These are phyloP conservation scores for Lachancea thermotolerans DNA, from an alignment of 805 yeast genomes.

Conservation along the genomic window DNA sequence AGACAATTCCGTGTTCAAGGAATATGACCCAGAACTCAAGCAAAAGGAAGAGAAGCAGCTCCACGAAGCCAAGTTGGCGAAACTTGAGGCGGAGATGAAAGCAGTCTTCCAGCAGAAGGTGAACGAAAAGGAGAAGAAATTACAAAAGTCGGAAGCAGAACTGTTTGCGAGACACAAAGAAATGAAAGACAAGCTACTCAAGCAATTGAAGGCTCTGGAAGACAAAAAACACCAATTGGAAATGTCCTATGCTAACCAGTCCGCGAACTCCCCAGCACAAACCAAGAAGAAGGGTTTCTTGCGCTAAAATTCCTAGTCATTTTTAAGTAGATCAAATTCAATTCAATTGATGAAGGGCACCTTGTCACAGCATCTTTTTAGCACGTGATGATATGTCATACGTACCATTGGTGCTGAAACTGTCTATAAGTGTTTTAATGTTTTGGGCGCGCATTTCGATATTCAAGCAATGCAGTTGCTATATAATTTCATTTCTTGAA, in stretches of 20 bases:
- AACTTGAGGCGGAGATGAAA: slow-evolving; percentile 96
- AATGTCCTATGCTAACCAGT: slow-evolving; percentile 29
- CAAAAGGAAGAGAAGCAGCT: slow-evolving; percentile 90
- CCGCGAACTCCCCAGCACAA: slow-evolving; percentile 44
- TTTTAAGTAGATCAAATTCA: too few species aligned
- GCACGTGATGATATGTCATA: too few species aligned
- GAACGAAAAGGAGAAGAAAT: slow-evolving; percentile 90
- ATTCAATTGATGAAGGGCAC: too few species aligned
- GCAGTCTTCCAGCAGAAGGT: slow-evolving; percentile 94
- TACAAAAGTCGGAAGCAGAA: slow-evolving; percentile 95
- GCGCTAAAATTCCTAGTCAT: slow-evolving; percentile 37
- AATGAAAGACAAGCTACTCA: slow-evolving; percentile 88
- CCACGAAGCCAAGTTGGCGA: slow-evolving; percentile 89
- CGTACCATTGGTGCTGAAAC: too few species aligned
- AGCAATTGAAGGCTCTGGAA: slow-evolving; percentile 83
- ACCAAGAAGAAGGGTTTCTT: slow-evolving; percentile 77
- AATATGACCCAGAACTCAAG: slow-evolving; percentile 85
- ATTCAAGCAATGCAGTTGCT: too few species aligned
- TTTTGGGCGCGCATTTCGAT: too few species aligned
- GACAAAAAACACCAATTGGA: slow-evolving; percentile 83
- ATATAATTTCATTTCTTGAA: too few species aligned
- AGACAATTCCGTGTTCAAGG: slow-evolving; percentile 88
- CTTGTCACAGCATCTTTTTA: too few species aligned
- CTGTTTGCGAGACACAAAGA: slow-evolving; percentile 92
- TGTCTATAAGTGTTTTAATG: too few species aligned